Evolutionary conservation across 805 yeast genomes (phyloP).

Genomic region (Ogataea minuta): DNA sequence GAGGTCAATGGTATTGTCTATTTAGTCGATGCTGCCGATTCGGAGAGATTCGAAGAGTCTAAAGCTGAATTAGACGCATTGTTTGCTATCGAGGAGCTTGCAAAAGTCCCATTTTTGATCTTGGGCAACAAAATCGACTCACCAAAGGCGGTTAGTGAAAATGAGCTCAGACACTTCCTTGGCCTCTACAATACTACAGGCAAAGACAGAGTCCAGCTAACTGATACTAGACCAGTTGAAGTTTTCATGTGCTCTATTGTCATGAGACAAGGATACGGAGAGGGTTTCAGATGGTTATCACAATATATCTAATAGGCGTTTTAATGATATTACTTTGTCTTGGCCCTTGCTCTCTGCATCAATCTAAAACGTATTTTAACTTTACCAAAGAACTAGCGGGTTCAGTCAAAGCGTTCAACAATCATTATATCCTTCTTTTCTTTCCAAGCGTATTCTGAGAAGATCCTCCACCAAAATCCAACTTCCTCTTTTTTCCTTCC

Average conservation of each 20-base stretch:
- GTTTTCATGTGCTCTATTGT: constrained; percentile 97
- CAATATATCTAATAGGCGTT: constrained; percentile 66
- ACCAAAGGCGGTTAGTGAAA: constrained; percentile 91
- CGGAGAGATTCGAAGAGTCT: constrained; percentile 92
- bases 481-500: constrained; percentile 62
- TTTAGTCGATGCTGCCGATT: constrained; percentile 95
- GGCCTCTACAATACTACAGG: constrained; percentile 91
- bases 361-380: background rate
- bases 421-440: constrained; percentile 7
- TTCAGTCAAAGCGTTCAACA: background rate
- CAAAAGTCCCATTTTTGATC: constrained; percentile 85
- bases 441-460: constrained; percentile 24
- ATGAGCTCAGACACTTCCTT: constrained; percentile 85
- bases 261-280: constrained; percentile 98
- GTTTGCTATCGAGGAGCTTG: constrained; percentile 87
- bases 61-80: constrained; percentile 92
- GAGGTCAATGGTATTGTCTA: constrained; percentile 98
- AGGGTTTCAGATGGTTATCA: constrained; percentile 97
- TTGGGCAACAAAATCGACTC: constrained; percentile 97
- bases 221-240: constrained; percentile 86
- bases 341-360: background rate
- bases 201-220: constrained; percentile 68
- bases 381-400: background rate
- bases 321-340: constrained; percentile 1
- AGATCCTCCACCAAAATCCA: constrained; percentile 31